Percentiles rank a stretch among this genome's conserved stretches.
Evolutionary conservation across 371 early-diverging fungal genomes (phyloP).

Genomic region (Mortierella sp.): DNA sequence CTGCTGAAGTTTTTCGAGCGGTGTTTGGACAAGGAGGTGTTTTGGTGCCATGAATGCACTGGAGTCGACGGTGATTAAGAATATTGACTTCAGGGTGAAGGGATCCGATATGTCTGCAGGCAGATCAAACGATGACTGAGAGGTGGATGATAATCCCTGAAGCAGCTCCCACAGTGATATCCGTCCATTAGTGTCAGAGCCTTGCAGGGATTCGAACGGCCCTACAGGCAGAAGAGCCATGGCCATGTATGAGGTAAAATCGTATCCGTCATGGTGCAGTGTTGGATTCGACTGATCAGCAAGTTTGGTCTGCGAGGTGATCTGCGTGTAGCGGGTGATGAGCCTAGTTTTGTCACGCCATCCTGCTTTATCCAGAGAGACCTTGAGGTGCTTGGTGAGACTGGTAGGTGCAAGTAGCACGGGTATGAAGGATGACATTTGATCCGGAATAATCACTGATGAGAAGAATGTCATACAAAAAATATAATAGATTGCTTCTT

Average conservation of each 20-base stretch:
- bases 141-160: slow-evolving; percentile 7
- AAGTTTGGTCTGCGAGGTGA: slow-evolving; percentile 4
- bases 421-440: slow-evolving; percentile 17
- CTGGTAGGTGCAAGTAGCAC: slow-evolving; percentile 37
- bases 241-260: slow-evolving; percentile 32
- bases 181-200: background rate
- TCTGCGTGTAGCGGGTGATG: slow-evolving; percentile 38
- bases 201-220: background rate
- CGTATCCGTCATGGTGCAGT: slow-evolving; percentile 14
- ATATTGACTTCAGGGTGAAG: slow-evolving; percentile 15
- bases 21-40: slow-evolving; percentile 47
- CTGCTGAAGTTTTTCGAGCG: slow-evolving; percentile 35
- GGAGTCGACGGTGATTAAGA: slow-evolving; percentile 15
- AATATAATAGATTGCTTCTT: background rate
- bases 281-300: background rate
- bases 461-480: too few relatives aligned
- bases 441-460: too few relatives aligned
- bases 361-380: slow-evolving; percentile 30
- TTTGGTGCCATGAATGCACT: slow-evolving; percentile 29
- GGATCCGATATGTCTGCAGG: slow-evolving; percentile 19
- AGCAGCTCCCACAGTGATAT: slow-evolving; percentile 13
- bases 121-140: slow-evolving; percentile 10
- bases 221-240: slow-evolving; percentile 37
- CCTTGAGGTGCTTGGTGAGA: slow-evolving; percentile 47
- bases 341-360: slow-evolving; percentile 50